These are phyloP conservation scores for Aquilaria yunnanensis DNA, from an alignment of 345 rosid genomes.

Conservation along the genomic window DNA sequence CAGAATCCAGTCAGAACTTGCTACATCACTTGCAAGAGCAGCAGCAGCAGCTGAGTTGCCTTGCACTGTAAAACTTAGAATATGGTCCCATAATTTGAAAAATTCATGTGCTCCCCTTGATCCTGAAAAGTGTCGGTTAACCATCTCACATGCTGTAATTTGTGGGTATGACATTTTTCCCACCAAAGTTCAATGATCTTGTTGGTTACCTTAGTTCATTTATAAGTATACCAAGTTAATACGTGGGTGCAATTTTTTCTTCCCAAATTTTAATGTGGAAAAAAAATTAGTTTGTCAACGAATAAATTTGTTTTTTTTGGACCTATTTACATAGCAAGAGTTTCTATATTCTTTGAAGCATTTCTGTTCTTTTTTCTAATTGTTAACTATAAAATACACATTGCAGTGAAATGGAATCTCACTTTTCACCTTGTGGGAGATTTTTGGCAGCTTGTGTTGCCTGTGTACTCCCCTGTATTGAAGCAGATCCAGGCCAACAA, in stretches of 20 bases:
- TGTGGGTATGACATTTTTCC: conserved; percentile 30
- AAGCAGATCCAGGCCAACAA: conserved; percentile 37
- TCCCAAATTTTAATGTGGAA: background rate
- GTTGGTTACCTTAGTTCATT: background rate
- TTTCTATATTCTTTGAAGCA: background rate
- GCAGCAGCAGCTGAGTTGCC: conserved; percentile 49
- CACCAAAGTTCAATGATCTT: background rate
- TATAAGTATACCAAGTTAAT: background rate
- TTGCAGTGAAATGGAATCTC: conserved; percentile 62
- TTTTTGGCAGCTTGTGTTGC: conserved; percentile 56
- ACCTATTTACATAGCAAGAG: background rate
- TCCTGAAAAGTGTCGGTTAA: conserved; percentile 33
- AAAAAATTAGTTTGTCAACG: too few species aligned
- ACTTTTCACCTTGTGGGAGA: conserved; percentile 58
- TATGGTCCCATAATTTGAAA: conserved; percentile 41
- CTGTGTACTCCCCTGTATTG: conserved; percentile 38
- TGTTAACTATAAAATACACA: conserved; percentile 8
- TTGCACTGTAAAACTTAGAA: conserved; percentile 55
- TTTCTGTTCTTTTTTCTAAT: background rate
- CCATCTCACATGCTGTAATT: conserved; percentile 49
- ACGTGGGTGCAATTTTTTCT: background rate
- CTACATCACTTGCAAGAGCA: conserved; percentile 34
- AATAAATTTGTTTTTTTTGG: too few species aligned
- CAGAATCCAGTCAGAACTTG: conserved; percentile 33
- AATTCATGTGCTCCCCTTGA: conserved; percentile 36